Base-by-base conservation (phyloP, 1,284 basidiomycete genomes). In the Mycena citricolor region DNA sequence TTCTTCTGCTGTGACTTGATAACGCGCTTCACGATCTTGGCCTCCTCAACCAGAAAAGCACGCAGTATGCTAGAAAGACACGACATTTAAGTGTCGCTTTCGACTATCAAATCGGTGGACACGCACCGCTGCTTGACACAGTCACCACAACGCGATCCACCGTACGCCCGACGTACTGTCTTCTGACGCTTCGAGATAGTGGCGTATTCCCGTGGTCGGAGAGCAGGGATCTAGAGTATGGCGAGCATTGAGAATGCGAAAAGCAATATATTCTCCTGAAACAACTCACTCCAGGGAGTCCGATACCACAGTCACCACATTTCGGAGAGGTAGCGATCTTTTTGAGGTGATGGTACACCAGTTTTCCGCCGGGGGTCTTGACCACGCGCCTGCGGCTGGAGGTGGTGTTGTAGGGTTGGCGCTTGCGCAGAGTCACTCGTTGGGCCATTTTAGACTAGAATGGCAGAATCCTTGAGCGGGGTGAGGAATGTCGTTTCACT, bases 1-100 rank as follows among this genome's bases (percentile, higher is more conserved):
- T 54, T 58, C 61, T 71, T 77, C 64, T 77, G 79, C 68, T 87
- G 85, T 61, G 86, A 87, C 81, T 97, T 97, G 79, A 98, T 92
- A 57, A 99, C 94, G 74, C 84, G 90, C 87, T 99, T 99, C 67
- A 99, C 95, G 61, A 99, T 98, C 82, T 98, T 99, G 38, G 95
- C 95, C 79, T 99, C 94, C 79, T 99, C 97, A 46, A 99, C 91
- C 54, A 99, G 75, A 86, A 99, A 99, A 54, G 97, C 94, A 51
- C 97, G 91, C 63, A 99, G 87, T 63, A 99, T 94, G 59, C 95
- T 95, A 40, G 0, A 16, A 8, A 32, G 24, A 12, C 17, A 35
- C 47, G 26, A n/a, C 16, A 12, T 36, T 20, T n/a, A n/a, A n/a
- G n/a, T n/a, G n/a, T 1, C 22, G 3, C 13, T 42, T 22, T 29